A percentile compares a stretch with the other conserved stretches of the same genome.
These are phyloP conservation scores for Dothistroma pini DNA, from an alignment of 2,329 filamentous ascomycete species.

Conservation along the genomic window DNA sequence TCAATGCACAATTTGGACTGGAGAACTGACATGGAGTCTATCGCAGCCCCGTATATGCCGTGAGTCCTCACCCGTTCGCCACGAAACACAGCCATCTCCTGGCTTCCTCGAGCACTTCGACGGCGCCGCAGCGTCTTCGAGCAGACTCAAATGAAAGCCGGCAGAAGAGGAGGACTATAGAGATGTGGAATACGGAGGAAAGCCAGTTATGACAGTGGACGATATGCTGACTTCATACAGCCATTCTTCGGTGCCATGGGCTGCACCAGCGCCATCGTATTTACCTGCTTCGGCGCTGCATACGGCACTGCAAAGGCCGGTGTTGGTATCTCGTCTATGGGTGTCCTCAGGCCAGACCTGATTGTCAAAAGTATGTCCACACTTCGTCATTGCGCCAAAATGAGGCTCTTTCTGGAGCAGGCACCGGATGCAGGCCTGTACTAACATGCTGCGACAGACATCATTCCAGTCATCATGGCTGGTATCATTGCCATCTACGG, in stretches of 20 bases:
- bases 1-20: background rate
- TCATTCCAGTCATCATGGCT: constrained; percentile 99
- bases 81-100: constrained; percentile 13
- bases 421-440: constrained; percentile 2
- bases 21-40: constrained; percentile 25
- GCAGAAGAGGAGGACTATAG: background rate
- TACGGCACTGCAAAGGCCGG: constrained; percentile 99
- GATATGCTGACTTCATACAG: constrained; percentile 39
- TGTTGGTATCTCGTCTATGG: constrained; percentile 97
- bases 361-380: constrained; percentile 94
- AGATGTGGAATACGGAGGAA: background rate
- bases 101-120: constrained; percentile 9
- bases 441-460: constrained; percentile 59
- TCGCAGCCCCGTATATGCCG: constrained; percentile 92
- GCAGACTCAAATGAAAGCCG: background rate
- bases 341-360: constrained; percentile 93
- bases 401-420: background rate
- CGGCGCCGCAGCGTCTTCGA: background rate
- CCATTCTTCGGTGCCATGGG: constrained; percentile 98
- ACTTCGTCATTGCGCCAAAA: constrained; percentile 6
- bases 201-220: background rate
- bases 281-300: constrained; percentile 93
- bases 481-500: constrained; percentile 99
- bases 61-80: constrained; percentile 58
- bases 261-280: constrained; percentile 91